A percentile compares a stretch with the other conserved stretches of the same genome.
Evolutionary conservation across 2,329 filamentous ascomycete genomes (phyloP).

Genomic region (Monosporascus sp.): DNA sequence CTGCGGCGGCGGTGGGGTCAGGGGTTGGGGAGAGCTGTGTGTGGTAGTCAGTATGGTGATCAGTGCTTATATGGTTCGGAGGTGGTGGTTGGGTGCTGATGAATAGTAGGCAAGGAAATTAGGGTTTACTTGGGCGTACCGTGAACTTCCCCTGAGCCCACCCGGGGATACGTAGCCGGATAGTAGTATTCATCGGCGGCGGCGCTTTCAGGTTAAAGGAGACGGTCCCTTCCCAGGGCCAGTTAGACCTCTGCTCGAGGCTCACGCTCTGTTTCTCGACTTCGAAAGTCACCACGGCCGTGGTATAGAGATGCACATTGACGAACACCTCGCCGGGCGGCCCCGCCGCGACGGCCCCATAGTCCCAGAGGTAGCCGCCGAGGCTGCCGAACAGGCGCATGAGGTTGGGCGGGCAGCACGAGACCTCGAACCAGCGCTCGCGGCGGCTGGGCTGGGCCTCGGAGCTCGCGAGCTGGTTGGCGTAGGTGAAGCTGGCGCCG

Average conservation of each 20-base stretch:
- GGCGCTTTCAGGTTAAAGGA: constrained; percentile 36
- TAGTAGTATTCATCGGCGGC: constrained; percentile 27
- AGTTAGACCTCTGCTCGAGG: constrained; percentile 47
- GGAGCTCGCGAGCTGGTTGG: constrained; percentile 54
- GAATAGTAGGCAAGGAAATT: constrained; percentile 1
- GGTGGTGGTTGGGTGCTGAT: constrained; percentile 6
- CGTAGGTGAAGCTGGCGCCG: constrained; percentile 55
- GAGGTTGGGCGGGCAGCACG: constrained; percentile 58
- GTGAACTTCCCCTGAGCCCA: constrained; percentile 38
- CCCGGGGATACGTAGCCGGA: constrained; percentile 48
- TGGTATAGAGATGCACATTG: constrained; percentile 53
- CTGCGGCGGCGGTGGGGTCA: constrained; percentile 2
- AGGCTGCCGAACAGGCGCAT: constrained; percentile 50
- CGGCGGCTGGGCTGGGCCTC: constrained; percentile 43
- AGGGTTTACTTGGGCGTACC: constrained; percentile 14
- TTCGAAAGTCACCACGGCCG: constrained; percentile 38
- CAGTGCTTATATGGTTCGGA: neutral
- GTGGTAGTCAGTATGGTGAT: neutral
- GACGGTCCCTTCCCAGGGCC: constrained; percentile 52
- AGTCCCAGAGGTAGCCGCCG: constrained; percentile 52
- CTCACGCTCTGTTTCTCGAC: constrained; percentile 28
- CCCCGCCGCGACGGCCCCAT: constrained; percentile 15
- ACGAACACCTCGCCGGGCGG: constrained; percentile 28
- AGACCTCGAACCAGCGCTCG: constrained; percentile 53
- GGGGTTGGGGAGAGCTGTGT: constrained; percentile 31